phyloP scores from a whole-genome alignment of 495 filamentous ascomycete genomes.

The Aspergillus heteromorphus region DNA sequence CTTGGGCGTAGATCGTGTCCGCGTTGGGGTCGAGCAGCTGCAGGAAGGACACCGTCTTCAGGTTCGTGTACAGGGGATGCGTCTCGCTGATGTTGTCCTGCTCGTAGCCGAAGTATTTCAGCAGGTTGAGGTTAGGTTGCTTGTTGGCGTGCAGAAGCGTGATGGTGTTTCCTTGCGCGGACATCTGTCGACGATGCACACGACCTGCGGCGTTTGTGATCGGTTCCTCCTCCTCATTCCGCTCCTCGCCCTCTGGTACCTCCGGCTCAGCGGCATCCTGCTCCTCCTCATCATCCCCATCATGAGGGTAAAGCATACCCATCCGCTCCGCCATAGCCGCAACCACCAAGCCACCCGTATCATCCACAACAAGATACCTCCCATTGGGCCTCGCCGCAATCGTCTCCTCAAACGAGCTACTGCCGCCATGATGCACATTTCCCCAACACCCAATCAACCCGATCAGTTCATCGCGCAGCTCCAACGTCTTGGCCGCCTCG shows the following conservation, averaged over 20 bases:
- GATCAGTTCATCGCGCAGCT: slow-evolving; percentile 81
- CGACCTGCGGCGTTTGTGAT: slow-evolving; percentile 11
- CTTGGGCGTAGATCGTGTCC: slow-evolving; percentile 63
- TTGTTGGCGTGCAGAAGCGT: slow-evolving; percentile 82
- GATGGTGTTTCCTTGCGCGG: slow-evolving; percentile 70
- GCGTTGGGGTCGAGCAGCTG: slow-evolving; percentile 71
- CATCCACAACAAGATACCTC: slow-evolving; percentile 84
- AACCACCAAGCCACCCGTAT: slow-evolving; percentile 79
- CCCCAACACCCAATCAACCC: slow-evolving; percentile 63
- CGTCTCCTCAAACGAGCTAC: slow-evolving; percentile 24
- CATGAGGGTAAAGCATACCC: slow-evolving; percentile 66
- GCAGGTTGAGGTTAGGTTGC: slow-evolving; percentile 80
- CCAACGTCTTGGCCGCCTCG: slow-evolving; percentile 75
- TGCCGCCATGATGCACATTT: slow-evolving; percentile 53
- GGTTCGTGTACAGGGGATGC: slow-evolving; percentile 76
- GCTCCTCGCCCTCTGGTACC: slow-evolving; percentile 3
- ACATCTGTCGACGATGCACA: slow-evolving; percentile 31
- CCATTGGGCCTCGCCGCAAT: slow-evolving; percentile 47
- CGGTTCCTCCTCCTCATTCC: background rate
- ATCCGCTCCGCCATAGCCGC: slow-evolving; percentile 89
- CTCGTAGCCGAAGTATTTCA: slow-evolving; percentile 85
- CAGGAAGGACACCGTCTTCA: slow-evolving; percentile 83
- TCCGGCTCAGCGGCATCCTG: background rate
- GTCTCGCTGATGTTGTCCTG: slow-evolving; percentile 55
- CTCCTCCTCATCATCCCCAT: slow-evolving; percentile 29